These are phyloP conservation scores for Opeltia flavorubescens DNA, from an alignment of 495 filamentous ascomycete genomes.

Conservation along the genomic window DNA sequence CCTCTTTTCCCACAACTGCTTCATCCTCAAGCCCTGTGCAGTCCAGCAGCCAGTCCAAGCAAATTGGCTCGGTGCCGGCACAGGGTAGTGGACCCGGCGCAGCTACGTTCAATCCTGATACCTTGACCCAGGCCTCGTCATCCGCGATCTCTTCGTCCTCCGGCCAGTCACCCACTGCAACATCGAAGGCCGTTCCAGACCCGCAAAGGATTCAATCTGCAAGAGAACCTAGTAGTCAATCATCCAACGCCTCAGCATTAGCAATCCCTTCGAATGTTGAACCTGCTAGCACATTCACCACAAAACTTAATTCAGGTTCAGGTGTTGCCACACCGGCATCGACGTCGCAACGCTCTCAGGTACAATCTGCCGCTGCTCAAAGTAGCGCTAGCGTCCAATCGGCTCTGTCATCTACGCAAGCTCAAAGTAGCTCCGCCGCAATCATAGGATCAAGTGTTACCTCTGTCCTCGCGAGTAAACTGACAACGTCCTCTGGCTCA, in stretches of 20 bases:
- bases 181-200: not conserved
- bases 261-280: not conserved
- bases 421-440: not conserved
- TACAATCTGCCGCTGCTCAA: not conserved
- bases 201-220: not conserved
- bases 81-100: not conserved
- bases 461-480: not conserved
- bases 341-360: not conserved
- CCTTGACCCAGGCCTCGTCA: not conserved
- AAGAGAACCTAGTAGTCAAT: not conserved
- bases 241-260: not conserved
- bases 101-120: not conserved
- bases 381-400: too few species aligned
- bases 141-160: too few species aligned
- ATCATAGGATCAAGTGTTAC: not conserved
- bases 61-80: constrained; percentile 4
- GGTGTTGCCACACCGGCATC: not conserved
- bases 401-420: not conserved
- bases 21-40: not conserved
- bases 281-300: not conserved
- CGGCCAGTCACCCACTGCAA: too few species aligned
- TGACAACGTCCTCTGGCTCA: not conserved
- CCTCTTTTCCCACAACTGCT: not conserved
- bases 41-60: not conserved
- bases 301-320: not conserved